phyloP scores from a whole-genome alignment of 2,329 filamentous ascomycete genomes.

The Sphaerulina musiva region DNA sequence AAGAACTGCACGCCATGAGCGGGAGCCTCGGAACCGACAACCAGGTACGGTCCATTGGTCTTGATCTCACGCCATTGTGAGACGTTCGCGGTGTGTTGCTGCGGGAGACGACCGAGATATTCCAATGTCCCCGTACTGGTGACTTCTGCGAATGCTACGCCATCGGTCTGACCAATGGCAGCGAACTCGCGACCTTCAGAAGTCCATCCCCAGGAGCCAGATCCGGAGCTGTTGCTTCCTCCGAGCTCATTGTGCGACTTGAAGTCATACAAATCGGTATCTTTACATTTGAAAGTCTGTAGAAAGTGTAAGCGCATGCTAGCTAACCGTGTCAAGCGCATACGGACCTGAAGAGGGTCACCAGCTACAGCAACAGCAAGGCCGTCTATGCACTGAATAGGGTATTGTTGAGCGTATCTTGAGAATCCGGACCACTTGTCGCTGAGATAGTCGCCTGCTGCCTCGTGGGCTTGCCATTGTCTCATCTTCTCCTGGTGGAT shows the following conservation, averaged over 20 bases:
- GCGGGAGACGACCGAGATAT: constrained; percentile 50
- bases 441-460: constrained; percentile 23
- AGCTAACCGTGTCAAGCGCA: background rate
- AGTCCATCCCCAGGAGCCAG: constrained; percentile 50
- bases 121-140: constrained; percentile 46
- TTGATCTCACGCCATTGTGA: constrained; percentile 51
- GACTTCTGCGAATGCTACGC: constrained; percentile 52
- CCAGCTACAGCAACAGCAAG: constrained; percentile 42
- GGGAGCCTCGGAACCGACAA: constrained; percentile 42
- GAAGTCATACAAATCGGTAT: constrained; percentile 43
- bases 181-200: constrained; percentile 50
- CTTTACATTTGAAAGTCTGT: constrained; percentile 40
- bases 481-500: constrained; percentile 1
- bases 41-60: constrained; percentile 38
- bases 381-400: constrained; percentile 38
- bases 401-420: constrained; percentile 14
- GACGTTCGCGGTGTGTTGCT: constrained; percentile 40
- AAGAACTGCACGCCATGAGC: constrained; percentile 57
- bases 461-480: constrained; percentile 23
- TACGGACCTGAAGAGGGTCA: constrained; percentile 32
- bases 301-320: background rate
- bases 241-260: constrained; percentile 50
- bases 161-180: constrained; percentile 51
- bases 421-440: constrained; percentile 7
- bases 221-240: constrained; percentile 40